phyloP scores from a whole-genome alignment of 768 basidiomycete genomes.

The Rhodotorula taiwanensis region DNA sequence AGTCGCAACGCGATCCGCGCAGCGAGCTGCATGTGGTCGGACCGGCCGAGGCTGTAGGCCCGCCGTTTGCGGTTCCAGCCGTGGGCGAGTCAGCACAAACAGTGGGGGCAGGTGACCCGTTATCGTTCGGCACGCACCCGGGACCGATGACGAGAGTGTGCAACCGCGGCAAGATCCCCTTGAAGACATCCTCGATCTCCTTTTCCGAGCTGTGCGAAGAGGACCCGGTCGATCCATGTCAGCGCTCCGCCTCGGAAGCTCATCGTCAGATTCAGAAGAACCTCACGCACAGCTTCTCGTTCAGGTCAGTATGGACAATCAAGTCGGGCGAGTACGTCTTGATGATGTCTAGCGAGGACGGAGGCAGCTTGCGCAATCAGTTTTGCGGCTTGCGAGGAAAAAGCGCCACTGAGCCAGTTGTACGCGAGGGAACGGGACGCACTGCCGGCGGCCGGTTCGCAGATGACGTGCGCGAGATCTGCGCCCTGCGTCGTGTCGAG shows the following conservation, averaged over 20 bases:
- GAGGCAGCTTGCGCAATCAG: too few relatives aligned
- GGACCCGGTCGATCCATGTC: too few relatives aligned
- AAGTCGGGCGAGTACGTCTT: constrained; percentile 95
- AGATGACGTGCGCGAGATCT: constrained; percentile 94
- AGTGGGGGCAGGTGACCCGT: too few relatives aligned
- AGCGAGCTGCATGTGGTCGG: constrained; percentile 77
- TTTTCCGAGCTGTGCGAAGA: constrained; percentile 47
- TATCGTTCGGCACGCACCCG: constrained; percentile 56
- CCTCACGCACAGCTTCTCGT: constrained; percentile 56
- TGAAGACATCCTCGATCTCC: constrained; percentile 40
- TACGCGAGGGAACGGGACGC: not conserved
- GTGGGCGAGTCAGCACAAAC: too few relatives aligned
- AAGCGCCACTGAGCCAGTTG: too few relatives aligned
- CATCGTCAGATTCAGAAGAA: not conserved
- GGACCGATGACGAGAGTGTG: constrained; percentile 92
- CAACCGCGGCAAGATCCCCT: constrained; percentile 65
- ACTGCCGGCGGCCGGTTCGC: constrained; percentile 76
- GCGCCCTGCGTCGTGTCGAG: constrained; percentile 57
- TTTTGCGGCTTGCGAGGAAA: too few relatives aligned
- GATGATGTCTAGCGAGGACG: constrained; percentile 59
- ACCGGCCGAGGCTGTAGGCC: constrained; percentile 60
- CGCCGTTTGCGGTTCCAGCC: not conserved
- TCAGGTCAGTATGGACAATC: constrained; percentile 90
- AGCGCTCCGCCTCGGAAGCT: too few relatives aligned
- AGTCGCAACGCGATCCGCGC: constrained; percentile 68